phyloP scores from a whole-genome alignment of 1,284 basidiomycete species.

The Trichosporon faecale region DNA sequence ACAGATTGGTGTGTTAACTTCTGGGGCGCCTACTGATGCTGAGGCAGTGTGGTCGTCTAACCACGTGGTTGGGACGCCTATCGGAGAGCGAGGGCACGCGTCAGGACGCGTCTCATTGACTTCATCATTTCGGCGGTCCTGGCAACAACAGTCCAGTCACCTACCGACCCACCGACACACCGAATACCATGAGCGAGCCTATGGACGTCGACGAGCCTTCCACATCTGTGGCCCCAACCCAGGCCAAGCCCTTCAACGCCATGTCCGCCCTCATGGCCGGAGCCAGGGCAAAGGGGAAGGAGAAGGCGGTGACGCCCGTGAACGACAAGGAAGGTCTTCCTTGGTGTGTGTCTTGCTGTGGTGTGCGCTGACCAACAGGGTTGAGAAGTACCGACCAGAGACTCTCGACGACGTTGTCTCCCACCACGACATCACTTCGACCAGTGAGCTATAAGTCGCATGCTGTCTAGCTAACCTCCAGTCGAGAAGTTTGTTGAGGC shows the following conservation, averaged over 20 bases:
- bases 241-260: conserved; percentile 34
- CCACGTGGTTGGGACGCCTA: conserved; percentile 1
- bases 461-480: conserved; percentile 45
- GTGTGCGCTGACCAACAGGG: conserved; percentile 60
- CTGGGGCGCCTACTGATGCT: background rate
- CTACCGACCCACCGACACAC: background rate
- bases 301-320: conserved; percentile 31
- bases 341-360: conserved; percentile 32
- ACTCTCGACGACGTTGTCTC: conserved; percentile 88
- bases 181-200: conserved; percentile 20
- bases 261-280: conserved; percentile 47
- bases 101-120: background rate
- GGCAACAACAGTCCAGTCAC: conserved; percentile 7
- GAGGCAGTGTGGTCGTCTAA: too few species aligned
- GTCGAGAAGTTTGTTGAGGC: conserved; percentile 96
- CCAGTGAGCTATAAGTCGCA: conserved; percentile 61
- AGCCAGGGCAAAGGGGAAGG: conserved; percentile 47
- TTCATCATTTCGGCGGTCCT: conserved; percentile 6
- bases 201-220: conserved; percentile 38
- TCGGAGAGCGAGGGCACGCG: background rate
- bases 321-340: conserved; percentile 48
- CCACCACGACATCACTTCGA: conserved; percentile 86
- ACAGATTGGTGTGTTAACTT: conserved; percentile 5
- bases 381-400: conserved; percentile 90
- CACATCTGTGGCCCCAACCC: conserved; percentile 13